Base-by-base conservation (phyloP, 176 grass and related monocot species). In the Chloris gayana region DNA sequence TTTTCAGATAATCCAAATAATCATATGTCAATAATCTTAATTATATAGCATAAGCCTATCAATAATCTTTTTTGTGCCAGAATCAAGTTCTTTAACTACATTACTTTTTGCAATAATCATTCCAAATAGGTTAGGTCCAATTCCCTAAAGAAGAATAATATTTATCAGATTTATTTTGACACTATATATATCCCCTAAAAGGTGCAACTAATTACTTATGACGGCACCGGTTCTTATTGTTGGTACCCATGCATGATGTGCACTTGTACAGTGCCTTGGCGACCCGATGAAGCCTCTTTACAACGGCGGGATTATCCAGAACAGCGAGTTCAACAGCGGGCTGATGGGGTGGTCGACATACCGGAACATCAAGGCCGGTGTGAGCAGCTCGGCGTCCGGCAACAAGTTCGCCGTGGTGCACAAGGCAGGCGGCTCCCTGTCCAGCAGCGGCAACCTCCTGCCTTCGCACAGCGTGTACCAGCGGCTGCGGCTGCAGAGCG, bases 231-330 rank as follows among this genome's bases (percentile, higher is more conserved):
- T 58, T 77, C 57, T 74, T 21, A 50, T 73, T 29, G 38, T 65
- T 35, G 68, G 59, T 32, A 4, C 56, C 79, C 26, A 34, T 10
- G 4, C 33, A 44, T 21, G 10, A 39, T n/a, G 21, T 46, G 51
- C 8, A 42, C 31, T 41, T 22, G 25, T 69, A 29, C 83, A 97
- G 94, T 97, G 94, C 85, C 82, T 90, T 14, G 9, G 76, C 54
- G 87, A 85, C 24, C 91, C 94, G 4, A 67, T 58, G 24, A 76
- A 78, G 15, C 69, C 94, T 2, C 78, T 92, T 31, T 97, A 94
- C 73, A 82, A 81, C 3, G 94, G 94, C 13, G 94, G 94, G 9
- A 77, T 97, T 24, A 76, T 97, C 59, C 67, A 77, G 64, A 94
- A 92, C 84, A 71, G 91, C 56, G 84, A 97, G 63, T 97, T 97